phyloP scores from a whole-genome alignment of 768 basidiomycete genomes.

The Nevesoporus exiguus region DNA sequence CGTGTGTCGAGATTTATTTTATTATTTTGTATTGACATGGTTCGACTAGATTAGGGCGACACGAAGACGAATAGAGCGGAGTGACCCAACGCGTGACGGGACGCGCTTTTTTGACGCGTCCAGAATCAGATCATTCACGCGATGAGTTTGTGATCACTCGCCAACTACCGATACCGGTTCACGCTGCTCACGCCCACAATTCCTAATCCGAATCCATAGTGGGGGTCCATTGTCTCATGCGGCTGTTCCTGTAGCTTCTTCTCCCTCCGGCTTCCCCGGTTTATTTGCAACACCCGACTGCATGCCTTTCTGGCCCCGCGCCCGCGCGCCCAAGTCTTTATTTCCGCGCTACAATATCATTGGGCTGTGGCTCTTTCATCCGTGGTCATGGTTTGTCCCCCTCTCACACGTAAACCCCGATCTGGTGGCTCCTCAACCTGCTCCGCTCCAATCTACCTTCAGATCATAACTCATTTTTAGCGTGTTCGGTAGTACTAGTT shows the following conservation, averaged over 20 bases:
- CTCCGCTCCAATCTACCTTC: constrained; percentile 13
- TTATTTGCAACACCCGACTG: constrained; percentile 24
- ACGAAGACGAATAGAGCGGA: constrained; percentile 14
- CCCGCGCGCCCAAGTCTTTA: constrained; percentile 17
- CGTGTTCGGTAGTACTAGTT: constrained; percentile 20
- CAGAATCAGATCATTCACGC: constrained; percentile 16
- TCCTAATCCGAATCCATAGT: constrained; percentile 20
- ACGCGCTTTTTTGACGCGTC: constrained; percentile 26
- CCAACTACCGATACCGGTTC: constrained; percentile 13
- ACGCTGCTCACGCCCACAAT: constrained; percentile 10
- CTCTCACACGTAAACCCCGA: constrained; percentile 28
- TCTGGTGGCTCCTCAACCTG: constrained; percentile 7
- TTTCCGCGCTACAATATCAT: constrained; percentile 23
- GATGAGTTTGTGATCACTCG: constrained; percentile 9
- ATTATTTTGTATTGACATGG: constrained; percentile 1
- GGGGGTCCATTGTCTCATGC: constrained; percentile 26
- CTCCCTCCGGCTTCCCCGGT: constrained; percentile 22
- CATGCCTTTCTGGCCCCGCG: constrained; percentile 22
- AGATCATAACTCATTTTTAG: constrained; percentile 18
- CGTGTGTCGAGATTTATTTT: constrained; percentile 13
- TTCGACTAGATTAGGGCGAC: constrained; percentile 4
- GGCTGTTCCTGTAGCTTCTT: constrained; percentile 14
- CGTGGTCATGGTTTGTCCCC: constrained; percentile 7
- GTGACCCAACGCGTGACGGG: constrained; percentile 23
- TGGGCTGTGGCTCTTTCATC: constrained; percentile 11